A percentile compares a stretch with the other conserved stretches of the same genome.
Conservation (phyloP, 2,329 filamentous ascomycete genomes). For the Fonsecaea monophora region DNA sequence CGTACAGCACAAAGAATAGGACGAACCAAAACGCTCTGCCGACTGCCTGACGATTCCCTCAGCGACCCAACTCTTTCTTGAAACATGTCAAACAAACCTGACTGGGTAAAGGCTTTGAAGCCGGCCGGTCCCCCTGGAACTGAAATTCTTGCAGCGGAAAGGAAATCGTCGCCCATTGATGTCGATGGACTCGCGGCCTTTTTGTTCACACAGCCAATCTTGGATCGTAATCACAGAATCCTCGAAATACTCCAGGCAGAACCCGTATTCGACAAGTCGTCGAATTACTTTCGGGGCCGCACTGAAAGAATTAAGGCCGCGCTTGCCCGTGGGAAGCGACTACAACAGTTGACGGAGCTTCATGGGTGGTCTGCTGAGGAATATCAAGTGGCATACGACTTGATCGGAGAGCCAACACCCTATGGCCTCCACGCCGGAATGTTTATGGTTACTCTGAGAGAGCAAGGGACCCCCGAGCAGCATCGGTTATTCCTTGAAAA, state of each 20-base stretch:
- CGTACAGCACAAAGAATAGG: no score
- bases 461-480: conserved; percentile 75
- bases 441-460: conserved; percentile 72
- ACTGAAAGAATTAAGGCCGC: conserved; percentile 72
- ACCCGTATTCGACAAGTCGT: conserved; percentile 75
- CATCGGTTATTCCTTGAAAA: conserved; percentile 73
- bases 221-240: conserved; percentile 66
- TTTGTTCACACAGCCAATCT: conserved; percentile 69
- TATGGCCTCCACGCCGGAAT: conserved; percentile 74
- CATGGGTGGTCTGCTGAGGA: conserved; percentile 72
- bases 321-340: conserved; percentile 71
- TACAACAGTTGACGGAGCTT: conserved; percentile 69
- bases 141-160: background rate
- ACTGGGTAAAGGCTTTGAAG: no score
- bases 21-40: no score
- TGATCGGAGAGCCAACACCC: conserved; percentile 74
- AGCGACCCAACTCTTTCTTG: no score
- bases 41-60: no score
- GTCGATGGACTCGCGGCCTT: conserved; percentile 71
- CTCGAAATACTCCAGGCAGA: conserved; percentile 69
- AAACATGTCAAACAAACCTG: no score
- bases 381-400: conserved; percentile 66
- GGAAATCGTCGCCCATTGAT: conserved; percentile 62
- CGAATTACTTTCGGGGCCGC: conserved; percentile 75
- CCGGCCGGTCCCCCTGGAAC: no score